A percentile compares a stretch with the other conserved stretches of the same genome.
phyloP scores from a whole-genome alignment of 345 rosid genomes.

The Eutrema heterophyllum region DNA sequence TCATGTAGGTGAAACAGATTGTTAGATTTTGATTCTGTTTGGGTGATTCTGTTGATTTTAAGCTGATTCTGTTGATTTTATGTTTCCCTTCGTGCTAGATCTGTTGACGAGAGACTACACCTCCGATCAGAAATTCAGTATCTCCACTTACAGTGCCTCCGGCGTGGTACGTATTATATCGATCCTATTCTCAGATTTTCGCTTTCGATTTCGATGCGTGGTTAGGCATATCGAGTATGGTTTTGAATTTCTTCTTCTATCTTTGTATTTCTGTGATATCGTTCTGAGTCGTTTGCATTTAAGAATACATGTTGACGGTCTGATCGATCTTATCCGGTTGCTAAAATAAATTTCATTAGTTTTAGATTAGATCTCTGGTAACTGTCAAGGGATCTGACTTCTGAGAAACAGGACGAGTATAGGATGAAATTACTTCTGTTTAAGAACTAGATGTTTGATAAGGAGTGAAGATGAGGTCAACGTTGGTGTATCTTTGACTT shows the following conservation, averaged over 20 bases:
- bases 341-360: background rate
- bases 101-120: conserved; percentile 75
- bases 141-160: conserved; percentile 56
- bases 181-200: background rate
- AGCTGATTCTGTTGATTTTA: background rate
- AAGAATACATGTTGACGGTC: background rate
- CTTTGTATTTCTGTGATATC: background rate
- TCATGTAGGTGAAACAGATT: background rate
- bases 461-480: background rate
- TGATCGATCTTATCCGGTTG: background rate
- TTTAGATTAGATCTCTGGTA: background rate
- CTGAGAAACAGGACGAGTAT: background rate
- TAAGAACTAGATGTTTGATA: background rate
- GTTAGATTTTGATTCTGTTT: background rate
- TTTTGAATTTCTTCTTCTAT: background rate
- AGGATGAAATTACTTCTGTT: background rate
- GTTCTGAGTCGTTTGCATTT: background rate
- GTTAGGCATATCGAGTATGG: background rate
- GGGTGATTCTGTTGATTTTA: background rate
- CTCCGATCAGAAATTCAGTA: conserved; percentile 75
- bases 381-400: background rate
- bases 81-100: conserved; percentile 40
- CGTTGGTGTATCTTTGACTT: background rate
- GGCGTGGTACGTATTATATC: conserved; percentile 59
- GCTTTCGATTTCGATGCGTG: background rate